phyloP scores from a whole-genome alignment of 139 green algal genomes.

The Auxenochlorella protothecoides region DNA sequence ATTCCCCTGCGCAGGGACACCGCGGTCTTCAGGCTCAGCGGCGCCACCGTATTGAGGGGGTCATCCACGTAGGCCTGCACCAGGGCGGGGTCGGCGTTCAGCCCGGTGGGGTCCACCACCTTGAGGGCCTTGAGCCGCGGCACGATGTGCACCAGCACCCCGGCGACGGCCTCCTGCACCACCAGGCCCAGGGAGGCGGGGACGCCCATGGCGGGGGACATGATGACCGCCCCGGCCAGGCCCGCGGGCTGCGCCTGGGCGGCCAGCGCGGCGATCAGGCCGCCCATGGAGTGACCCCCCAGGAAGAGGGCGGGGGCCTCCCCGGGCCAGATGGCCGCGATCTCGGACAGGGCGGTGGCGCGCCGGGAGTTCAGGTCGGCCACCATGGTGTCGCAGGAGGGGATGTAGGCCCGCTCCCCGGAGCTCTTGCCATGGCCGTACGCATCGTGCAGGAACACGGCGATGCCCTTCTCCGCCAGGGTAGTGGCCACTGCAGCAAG shows the following conservation, averaged over 20 bases:
- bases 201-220: constrained; percentile 52
- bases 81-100: constrained; percentile 4
- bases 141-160: too few species aligned
- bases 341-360: neutral
- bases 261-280: constrained; percentile 33
- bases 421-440: constrained; percentile 28
- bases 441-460: constrained; percentile 29
- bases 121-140: too few species aligned
- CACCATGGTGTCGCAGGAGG: constrained; percentile 14
- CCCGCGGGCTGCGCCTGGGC: constrained; percentile 26
- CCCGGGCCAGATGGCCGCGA: neutral
- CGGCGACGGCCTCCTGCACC: neutral
- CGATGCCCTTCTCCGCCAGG: constrained; percentile 31
- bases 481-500: constrained; percentile 14
- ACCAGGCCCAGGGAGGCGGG: neutral
- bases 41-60: constrained; percentile 26
- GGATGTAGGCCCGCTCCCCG: constrained; percentile 12
- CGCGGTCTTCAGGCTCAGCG: neutral
- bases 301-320: constrained; percentile 27
- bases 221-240: constrained; percentile 50
- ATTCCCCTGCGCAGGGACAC: too few species aligned
- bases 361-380: constrained; percentile 36
- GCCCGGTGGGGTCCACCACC: too few species aligned
- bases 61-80: constrained; percentile 26
- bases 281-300: constrained; percentile 57